Base-by-base conservation (phyloP, 202 grass and related monocot species). In the Schoenoplectus tabernaemontani region DNA sequence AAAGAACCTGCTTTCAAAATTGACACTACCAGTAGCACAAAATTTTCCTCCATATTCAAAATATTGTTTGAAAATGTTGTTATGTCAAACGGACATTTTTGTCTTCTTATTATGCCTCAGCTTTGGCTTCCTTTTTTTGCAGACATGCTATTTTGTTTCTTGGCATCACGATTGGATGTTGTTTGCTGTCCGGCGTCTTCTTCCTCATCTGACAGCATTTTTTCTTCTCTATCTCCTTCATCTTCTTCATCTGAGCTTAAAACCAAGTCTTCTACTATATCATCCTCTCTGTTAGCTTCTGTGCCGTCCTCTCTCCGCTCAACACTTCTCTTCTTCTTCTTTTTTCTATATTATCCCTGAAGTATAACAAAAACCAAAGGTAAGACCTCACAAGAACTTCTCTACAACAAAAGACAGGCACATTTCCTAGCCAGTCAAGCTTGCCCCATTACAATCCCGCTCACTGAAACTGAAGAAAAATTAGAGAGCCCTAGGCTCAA, bases 261-360 rank as follows among this genome's bases (percentile, higher is more conserved):
- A 56, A 77, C 51, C 73, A 77, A 58, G 16, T 77, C 73, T 37
- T 77, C 73, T 10, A 77, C 73, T 56, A 77, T 77, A 77, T 77
- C 73, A 36, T 77, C 48, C 50, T 86, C 82, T 33, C 83, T 88
- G 11, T 86, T 85, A 59, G 88, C 78, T 57, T 91, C 86, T 46
- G 75, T 46, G 5, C 83, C 71, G 2, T 88, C 84, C 26, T 89
- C 90, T 1, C 84, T 86, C 48, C 89, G 85, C 77, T 82, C 86
- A 64, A 85, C 86, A 77, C 83, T 76, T 0, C 72, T 77, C 43
- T 67, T 39, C 62, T 88, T 84, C 80, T 97, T 97, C 60, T 90
- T 83, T 85, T 81, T 74, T 93, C 84, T 77, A 86, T 82, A 0
- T 44, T 33, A 33, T 85, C 77, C 86, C 93, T 97, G 83, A 39